Evolutionary conservation across 2,329 filamentous ascomycete species (phyloP).

Genomic region (Rachicladosporium sp.): DNA sequence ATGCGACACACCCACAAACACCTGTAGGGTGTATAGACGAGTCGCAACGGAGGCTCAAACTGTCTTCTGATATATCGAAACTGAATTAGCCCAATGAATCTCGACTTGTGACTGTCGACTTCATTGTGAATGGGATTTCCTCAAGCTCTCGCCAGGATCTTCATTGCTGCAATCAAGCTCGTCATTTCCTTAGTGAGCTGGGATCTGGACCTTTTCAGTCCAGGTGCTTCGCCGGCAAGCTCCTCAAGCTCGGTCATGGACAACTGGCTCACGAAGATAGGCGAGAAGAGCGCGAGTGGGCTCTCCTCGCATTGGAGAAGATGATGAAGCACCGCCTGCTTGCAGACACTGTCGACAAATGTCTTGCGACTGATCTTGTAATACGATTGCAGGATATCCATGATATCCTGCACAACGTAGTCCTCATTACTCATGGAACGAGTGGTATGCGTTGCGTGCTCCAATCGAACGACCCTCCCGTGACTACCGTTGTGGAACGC

Average conservation of each 20-base stretch:
- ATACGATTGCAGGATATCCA: constrained; percentile 47
- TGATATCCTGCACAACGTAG: constrained; percentile 39
- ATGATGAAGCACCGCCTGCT: constrained; percentile 44
- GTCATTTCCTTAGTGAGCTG: constrained; percentile 34
- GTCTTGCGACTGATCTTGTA: constrained; percentile 50
- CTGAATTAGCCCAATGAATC: no score
- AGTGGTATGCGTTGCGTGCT: constrained; percentile 13
- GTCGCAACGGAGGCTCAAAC: no score
- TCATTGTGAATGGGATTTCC: no score
- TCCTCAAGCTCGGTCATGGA: constrained; percentile 36
- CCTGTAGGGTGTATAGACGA: no score
- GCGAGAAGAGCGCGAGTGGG: constrained; percentile 42
- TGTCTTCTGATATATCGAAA: no score
- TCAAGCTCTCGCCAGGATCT: no score
- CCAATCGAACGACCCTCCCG: constrained; percentile 7
- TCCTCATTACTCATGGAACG: constrained; percentile 26
- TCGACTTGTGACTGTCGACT: no score
- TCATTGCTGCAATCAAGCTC: no score
- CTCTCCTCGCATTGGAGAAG: constrained; percentile 39
- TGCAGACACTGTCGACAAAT: constrained; percentile 51
- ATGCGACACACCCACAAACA: no score
- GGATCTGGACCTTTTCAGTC: constrained; percentile 29
- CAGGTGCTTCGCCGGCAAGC: constrained; percentile 47
- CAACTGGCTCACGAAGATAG: constrained; percentile 39
- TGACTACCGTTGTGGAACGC: constrained; percentile 3